Evolutionary conservation across 2,329 filamentous ascomycete genomes (phyloP).

Genomic region (Colletotrichum chlorophyti): DNA sequence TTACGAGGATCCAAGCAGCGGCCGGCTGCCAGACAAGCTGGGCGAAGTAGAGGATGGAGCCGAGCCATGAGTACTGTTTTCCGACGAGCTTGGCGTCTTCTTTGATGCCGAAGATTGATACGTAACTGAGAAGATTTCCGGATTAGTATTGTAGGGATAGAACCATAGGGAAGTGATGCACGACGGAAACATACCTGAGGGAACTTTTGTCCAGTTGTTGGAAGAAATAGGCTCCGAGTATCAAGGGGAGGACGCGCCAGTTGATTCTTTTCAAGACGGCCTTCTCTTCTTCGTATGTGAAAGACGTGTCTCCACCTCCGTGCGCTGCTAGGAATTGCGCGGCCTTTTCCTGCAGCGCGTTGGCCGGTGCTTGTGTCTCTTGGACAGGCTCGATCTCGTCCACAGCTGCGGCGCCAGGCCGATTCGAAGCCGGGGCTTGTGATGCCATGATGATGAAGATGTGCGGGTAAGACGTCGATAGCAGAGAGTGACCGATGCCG

Average conservation of each 20-base stretch:
- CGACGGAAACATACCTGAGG: constrained; percentile 50
- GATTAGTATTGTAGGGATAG: background rate
- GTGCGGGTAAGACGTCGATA: too few species aligned
- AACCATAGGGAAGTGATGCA: too few species aligned
- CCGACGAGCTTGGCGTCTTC: constrained; percentile 55
- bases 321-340: constrained; percentile 51
- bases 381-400: constrained; percentile 8
- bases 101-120: constrained; percentile 68
- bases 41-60: constrained; percentile 46
- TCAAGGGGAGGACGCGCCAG: constrained; percentile 53
- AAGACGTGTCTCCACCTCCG: constrained; percentile 43
- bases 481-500: too few species aligned
- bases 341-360: constrained; percentile 45
- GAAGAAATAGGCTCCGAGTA: constrained; percentile 64
- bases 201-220: constrained; percentile 61
- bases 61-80: constrained; percentile 70
- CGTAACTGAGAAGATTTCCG: constrained; percentile 44
- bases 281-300: constrained; percentile 58
- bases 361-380: background rate
- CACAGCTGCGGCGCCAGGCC: background rate
- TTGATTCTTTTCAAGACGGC: constrained; percentile 55
- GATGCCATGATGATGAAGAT: background rate
- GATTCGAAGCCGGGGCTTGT: background rate
- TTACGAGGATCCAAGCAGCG: constrained; percentile 33
- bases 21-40: constrained; percentile 34